Evolutionary conservation across 192 early-diverging fungal species (phyloP).

Genomic region (Allomyces arbusculus): DNA sequence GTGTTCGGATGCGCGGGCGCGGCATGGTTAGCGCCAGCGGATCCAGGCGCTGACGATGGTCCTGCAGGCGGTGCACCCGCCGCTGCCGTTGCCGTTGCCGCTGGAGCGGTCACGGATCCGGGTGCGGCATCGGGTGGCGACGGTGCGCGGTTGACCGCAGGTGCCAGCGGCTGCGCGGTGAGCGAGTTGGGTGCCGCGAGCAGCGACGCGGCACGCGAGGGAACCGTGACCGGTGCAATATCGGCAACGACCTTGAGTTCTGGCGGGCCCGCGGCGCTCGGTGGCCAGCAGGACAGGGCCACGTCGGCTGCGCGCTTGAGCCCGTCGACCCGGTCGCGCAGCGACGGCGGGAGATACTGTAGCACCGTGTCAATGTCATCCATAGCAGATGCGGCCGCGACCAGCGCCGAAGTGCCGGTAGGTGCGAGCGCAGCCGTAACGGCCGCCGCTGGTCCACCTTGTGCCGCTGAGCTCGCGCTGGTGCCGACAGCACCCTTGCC

Average conservation of each 20-base stretch:
- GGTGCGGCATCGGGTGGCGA: background rate
- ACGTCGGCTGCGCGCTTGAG: background rate
- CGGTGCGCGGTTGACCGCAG: background rate
- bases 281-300: background rate
- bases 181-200: background rate
- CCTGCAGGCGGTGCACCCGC: background rate
- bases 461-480: background rate
- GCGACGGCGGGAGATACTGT: background rate
- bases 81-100: background rate
- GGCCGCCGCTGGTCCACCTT: background rate
- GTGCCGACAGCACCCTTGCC: slow-evolving; percentile 3
- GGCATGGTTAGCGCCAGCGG: background rate
- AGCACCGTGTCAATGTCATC: background rate
- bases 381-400: background rate
- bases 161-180: no score
- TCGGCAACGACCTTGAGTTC: background rate
- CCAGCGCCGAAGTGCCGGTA: background rate
- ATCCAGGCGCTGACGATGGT: background rate
- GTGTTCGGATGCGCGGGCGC: slow-evolving; percentile 15
- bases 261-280: background rate
- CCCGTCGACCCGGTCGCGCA: background rate
- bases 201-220: background rate
- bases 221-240: background rate
- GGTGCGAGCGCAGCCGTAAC: background rate
- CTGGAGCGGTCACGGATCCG: background rate